These are phyloP conservation scores for Kregervanrija fluxuum DNA, from an alignment of 805 yeast genomes.

Conservation along the genomic window DNA sequence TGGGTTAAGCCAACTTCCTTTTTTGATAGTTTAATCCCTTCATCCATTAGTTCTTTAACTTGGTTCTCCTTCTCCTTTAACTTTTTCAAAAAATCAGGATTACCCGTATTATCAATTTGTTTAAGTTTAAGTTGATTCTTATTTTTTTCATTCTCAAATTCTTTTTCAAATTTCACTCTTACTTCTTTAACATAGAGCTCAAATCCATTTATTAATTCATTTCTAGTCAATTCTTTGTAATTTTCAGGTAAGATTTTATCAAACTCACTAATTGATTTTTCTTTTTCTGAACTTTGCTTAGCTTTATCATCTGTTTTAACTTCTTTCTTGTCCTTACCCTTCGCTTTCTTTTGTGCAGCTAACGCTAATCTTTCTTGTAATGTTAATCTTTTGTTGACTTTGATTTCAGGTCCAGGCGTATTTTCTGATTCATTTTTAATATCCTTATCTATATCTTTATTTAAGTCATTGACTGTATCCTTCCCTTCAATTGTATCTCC, in stretches of 20 bases:
- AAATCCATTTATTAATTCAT: too few species aligned
- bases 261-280: too few species aligned
- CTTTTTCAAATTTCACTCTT: not conserved
- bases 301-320: not conserved
- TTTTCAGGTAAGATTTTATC: too few species aligned
- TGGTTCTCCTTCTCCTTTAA: constrained; percentile 48
- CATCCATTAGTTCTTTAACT: constrained; percentile 60
- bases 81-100: constrained; percentile 18
- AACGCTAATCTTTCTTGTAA: constrained; percentile 79
- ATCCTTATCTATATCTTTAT: too few species aligned
- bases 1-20: constrained; percentile 66
- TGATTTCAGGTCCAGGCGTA: too few species aligned
- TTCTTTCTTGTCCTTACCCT: constrained; percentile 5
- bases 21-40: constrained; percentile 66
- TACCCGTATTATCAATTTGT: not conserved
- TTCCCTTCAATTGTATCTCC: too few species aligned
- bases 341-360: constrained; percentile 51
- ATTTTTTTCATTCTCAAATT: not conserved
- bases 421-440: too few species aligned
- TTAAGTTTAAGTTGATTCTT: constrained; percentile 2
- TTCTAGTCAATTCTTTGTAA: too few species aligned
- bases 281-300: not conserved
- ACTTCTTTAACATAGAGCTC: not conserved
- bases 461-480: too few species aligned
- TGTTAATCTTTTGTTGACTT: constrained; percentile 47